Conservation (phyloP, 2,329 filamentous ascomycete species). For the Aaosphaeria pasadenensis region DNA sequence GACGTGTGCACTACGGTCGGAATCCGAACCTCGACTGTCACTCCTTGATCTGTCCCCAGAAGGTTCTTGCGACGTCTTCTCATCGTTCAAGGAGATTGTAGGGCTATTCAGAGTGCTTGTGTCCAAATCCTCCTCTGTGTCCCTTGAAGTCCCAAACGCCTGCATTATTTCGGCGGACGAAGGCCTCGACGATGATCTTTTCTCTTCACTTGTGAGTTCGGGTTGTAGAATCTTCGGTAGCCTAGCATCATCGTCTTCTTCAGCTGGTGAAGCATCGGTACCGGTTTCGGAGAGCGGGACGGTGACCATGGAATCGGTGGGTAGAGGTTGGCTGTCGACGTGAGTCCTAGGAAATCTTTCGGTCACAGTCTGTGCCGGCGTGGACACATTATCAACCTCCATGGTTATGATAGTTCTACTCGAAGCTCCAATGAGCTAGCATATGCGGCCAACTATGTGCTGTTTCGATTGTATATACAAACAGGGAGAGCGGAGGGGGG, state of each 20-base stretch:
- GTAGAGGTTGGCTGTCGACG: conserved; percentile 26
- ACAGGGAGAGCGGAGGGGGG: neutral
- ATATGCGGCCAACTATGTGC: conserved; percentile 2
- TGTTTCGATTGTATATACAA: neutral
- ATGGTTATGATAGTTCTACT: conserved; percentile 10
- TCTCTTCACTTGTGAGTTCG: conserved; percentile 30
- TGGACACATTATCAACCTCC: conserved; percentile 13
- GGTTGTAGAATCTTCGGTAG: conserved; percentile 21
- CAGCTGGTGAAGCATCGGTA: conserved; percentile 34
- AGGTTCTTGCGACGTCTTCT: conserved; percentile 20
- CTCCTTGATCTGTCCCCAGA: conserved; percentile 26
- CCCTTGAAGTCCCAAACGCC: conserved; percentile 21
- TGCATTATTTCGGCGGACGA: conserved; percentile 31
- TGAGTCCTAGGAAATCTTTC: conserved; percentile 20
- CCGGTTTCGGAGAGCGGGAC: conserved; percentile 67
- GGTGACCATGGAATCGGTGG: conserved; percentile 72
- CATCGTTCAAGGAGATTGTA: conserved; percentile 28
- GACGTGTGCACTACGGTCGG: conserved; percentile 57
- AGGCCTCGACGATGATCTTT: conserved; percentile 28
- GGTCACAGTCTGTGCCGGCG: conserved; percentile 6
- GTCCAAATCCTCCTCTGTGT: conserved; percentile 15
- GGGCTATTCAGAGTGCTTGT: conserved; percentile 19
- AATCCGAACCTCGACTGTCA: conserved; percentile 39
- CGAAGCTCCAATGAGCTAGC: conserved; percentile 1
- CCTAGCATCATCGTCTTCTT: neutral